A percentile compares a stretch with the other conserved stretches of the same genome.
Conservation (phyloP, 495 filamentous ascomycete species). For the Penicillium chermesinum region DNA sequence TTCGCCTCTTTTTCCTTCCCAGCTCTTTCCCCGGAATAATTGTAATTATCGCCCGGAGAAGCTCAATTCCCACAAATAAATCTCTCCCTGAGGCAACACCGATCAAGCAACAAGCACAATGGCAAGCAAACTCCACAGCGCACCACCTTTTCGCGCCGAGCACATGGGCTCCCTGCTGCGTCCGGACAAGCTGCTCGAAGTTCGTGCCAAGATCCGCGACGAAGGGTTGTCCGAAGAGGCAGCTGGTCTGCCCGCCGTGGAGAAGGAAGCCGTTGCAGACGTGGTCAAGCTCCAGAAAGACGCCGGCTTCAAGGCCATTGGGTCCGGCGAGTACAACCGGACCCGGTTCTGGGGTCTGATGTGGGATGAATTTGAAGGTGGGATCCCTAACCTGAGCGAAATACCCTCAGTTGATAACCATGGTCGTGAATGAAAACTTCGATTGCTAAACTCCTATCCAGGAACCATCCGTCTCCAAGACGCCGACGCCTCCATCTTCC, state of each 20-base stretch:
- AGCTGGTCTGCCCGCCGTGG: slow-evolving; percentile 38
- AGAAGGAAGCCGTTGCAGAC: slow-evolving; percentile 55
- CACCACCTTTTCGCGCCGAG: slow-evolving; percentile 65
- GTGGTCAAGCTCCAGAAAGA: slow-evolving; percentile 58
- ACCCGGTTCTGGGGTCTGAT: slow-evolving; percentile 54
- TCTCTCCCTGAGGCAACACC: background rate
- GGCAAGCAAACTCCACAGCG: slow-evolving; percentile 20
- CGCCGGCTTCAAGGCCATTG: slow-evolving; percentile 57
- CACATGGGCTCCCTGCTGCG: slow-evolving; percentile 68
- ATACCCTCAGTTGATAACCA: no score
- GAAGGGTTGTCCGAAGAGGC: slow-evolving; percentile 35
- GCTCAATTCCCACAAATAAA: no score
- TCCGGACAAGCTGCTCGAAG: slow-evolving; percentile 55
- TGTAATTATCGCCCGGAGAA: no score
- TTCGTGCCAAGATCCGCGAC: slow-evolving; percentile 47
- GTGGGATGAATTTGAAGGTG: slow-evolving; percentile 63
- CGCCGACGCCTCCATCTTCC: slow-evolving; percentile 54
- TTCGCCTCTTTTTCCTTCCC: background rate
- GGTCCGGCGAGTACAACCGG: slow-evolving; percentile 60
- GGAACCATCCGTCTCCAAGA: slow-evolving; percentile 36
- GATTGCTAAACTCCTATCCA: background rate
- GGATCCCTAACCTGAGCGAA: no score
- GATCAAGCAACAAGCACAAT: slow-evolving; percentile 7
- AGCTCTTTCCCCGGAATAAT: no score
- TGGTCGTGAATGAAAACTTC: no score